These are phyloP conservation scores for Acacia concinna DNA, from an alignment of 331 rosid species.

Conservation along the genomic window DNA sequence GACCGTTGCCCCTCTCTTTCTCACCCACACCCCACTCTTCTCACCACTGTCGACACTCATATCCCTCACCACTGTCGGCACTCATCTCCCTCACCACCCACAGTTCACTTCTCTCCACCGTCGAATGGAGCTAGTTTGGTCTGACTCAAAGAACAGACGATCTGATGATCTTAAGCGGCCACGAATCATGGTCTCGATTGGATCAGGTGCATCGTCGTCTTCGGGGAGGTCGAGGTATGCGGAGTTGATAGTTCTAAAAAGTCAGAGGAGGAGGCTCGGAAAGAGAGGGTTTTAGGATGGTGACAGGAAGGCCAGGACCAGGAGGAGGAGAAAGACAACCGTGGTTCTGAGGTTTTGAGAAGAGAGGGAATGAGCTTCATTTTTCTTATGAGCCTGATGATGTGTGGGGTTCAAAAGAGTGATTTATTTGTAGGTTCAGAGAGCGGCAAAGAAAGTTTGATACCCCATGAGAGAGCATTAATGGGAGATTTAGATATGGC, in stretches of 20 bases:
- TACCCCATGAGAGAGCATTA: constrained; percentile 8
- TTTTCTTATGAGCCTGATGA: constrained; percentile 31
- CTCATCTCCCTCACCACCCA: too few species aligned
- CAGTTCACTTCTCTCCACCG: too few species aligned
- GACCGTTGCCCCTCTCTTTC: too few species aligned
- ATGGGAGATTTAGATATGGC: constrained; percentile 22
- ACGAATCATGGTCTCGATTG: constrained; percentile 50
- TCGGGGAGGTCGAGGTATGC: constrained; percentile 39
- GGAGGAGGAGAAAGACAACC: constrained; percentile 9
- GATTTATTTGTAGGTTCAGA: constrained; percentile 2
- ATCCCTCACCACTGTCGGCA: too few species aligned
- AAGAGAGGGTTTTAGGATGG: constrained; percentile 79
- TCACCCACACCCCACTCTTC: too few species aligned
- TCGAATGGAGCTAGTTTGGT: constrained; percentile 60
- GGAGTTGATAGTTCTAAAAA: constrained; percentile 51
- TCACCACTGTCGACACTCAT: too few species aligned
- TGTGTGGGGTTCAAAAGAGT: constrained; percentile 17
- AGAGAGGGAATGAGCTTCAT: constrained; percentile 64
- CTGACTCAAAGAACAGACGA: constrained; percentile 71
- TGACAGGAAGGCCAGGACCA: constrained; percentile 78
- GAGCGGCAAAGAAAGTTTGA: not conserved
- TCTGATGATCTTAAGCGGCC: constrained; percentile 61
- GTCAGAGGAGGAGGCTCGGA: constrained; percentile 40
- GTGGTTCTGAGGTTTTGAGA: constrained; percentile 40
- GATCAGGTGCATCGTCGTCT: constrained; percentile 27